Evolutionary conservation across 2,329 filamentous ascomycete genomes (phyloP), one percentile per base, ranked within the genome.

Genomic region (Neofusicoccum sp.): DNA sequence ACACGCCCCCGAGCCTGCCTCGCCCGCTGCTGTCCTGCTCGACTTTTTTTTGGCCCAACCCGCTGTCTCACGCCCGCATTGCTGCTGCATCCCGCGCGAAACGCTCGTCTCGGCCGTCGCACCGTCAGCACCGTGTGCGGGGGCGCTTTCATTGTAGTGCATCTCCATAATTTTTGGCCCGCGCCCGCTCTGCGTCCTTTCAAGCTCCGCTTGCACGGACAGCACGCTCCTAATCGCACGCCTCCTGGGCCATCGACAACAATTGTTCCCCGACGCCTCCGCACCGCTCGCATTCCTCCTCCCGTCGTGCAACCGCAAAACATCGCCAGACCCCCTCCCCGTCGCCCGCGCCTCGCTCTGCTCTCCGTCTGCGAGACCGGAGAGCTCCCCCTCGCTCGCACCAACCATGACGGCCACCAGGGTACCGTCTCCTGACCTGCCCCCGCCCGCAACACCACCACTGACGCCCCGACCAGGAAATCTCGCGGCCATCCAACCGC

Each of bases 401-500:
- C 33, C 16, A 44, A 63, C n/a, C 60, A 77, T 76, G 74, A 77
- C 74, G 54, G 74, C 76, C 71, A 67, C 75, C 70, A 77, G 76
- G 74, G 75, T 70, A 74, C 63, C 68, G 61, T 50, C 58, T 61
- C 52, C 59, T 64, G 52, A 66, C 59, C 22, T 29, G 48, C 47
- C 52, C 41, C 62, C 68, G 44, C 56, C 49, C 39, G 63, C 65
- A 65, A 67, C 67, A 68, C 62, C 45, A 52, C 33, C 56, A 70
- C 74, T 76, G 67, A 77, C 73, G 49, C 59, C 62, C 65, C 62
- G 65, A 64, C 56, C 69, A 77, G 74, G 74, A 77, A 67, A 76
- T 74, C 67, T 77, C 77, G 66, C 78, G 79, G 65, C 78, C 78
- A 34, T 68, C 74, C 43, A 78, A 73, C 69, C 79, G 80, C 64